Base-by-base conservation (phyloP, 2,329 filamentous ascomycete species). In the Fusarium albosuccineum region DNA sequence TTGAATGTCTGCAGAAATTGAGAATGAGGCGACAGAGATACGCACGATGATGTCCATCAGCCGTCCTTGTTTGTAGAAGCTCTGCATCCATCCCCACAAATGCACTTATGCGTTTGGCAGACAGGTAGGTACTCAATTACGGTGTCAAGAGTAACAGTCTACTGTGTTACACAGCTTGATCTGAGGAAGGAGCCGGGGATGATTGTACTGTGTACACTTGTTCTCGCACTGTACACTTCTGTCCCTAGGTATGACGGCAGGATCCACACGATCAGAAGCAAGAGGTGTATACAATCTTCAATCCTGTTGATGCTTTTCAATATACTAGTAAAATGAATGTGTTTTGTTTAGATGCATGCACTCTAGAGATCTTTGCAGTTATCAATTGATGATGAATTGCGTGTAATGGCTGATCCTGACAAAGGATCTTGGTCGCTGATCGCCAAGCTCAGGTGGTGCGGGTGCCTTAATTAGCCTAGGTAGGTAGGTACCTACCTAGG, bases 61-160 rank as follows among this genome's bases (percentile, higher is more conserved):
- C 60, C 36, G 39, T 48, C 57, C 34, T 48, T 48, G 45, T 64
- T 65, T 61, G 61, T 42, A 48, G 66, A 68, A 45, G 41, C 40
- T 54, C 60, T 57, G 64, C 65, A 66, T 49, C 61, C 33, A 66
- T 49, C 61, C 33, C 52, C 52, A 55, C 52, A 68, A 67, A 68
- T 68, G 61, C 49, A 62, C 42, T 45, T 65, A 68, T 67, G 64
- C 49, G 48, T 37, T 64, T 51, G 55, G 41, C 30, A 13, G 13
- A 26, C 34, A 45, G 27, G 34, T n/a, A 45, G 27, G 34, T n/a
- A 14, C 10, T 33, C 17, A 5, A 6, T 14, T 33, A 62, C 56
- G 49, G 60, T 55, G 56, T 9, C 3, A 39, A 13, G 6, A 4
- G 9, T 14, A 33, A 13, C 29, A 29, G 5, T n/a, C 34, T 37